Evolutionary conservation across 352 stramenopile species (phyloP), one percentile per base, ranked within the genome.

Genomic region (Globisporangium heterothallicum): DNA sequence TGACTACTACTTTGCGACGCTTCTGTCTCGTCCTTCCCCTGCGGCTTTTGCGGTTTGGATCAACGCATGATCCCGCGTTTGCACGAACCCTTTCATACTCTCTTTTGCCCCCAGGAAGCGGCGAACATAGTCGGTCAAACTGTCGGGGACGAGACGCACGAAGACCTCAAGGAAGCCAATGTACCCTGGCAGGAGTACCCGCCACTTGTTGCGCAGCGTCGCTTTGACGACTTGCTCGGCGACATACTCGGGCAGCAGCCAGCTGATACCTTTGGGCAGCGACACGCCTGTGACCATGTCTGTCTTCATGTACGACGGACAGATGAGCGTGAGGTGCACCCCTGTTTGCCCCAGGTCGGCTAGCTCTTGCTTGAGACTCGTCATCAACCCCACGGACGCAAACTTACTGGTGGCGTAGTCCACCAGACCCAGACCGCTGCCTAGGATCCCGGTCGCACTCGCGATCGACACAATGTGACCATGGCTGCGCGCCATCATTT

Each of bases 211-310:
- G 42, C 61, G 61, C 10, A 66, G 63, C 36, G 83, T 68, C 16
- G 71, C 68, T 26, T 62, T 58, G 27, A 86, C 67, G 56, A 81
- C 68, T 27, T 67, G 40, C 9, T 67, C 56, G 1, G 69, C 72
- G 25, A 81, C 70, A 35, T 68, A 64, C 47, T 78, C 72, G 9
- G 72, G 72, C 21, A 61, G 63, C 34, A 84, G 49, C 67, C 68
- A 75, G 21, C 41, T 42, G 34, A 67, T 72, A 27, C 74, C 68
- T 4, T 47, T 48, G 18, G 66, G 67, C 12, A 68, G 57, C 12
- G 30, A 55, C 16, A 82, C 74, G 5, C 75, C 75, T 16, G 76
- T 53, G 32, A 86, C 84, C 75, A 86, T 86, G 10, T 73, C 75
- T 1, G 70, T 86, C 35, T 59, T 65, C 59, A 86, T 77, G 47